These are phyloP conservation scores for Sclerotinia sclerotiorum DNA, from an alignment of 2,329 filamentous ascomycete species.

Conservation along the genomic window DNA sequence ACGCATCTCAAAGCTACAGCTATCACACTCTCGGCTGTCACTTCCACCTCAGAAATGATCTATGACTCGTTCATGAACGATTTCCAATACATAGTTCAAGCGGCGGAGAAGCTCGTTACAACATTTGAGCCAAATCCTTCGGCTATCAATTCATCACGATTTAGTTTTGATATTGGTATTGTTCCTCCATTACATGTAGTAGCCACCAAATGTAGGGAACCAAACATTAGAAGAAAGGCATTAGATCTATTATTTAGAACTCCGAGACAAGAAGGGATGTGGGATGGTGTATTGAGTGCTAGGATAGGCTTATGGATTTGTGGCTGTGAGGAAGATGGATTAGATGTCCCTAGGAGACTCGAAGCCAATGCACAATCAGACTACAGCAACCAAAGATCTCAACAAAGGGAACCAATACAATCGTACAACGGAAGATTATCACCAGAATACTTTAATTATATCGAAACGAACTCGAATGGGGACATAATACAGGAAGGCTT, in stretches of 20 bases:
- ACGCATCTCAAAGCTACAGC: conserved; percentile 27
- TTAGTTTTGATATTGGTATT: conserved; percentile 64
- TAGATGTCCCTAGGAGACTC: conserved; percentile 25
- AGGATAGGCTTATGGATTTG: conserved; percentile 36
- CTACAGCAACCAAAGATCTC: neutral
- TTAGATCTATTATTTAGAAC: conserved; percentile 59
- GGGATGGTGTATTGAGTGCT: conserved; percentile 49
- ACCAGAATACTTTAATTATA: neutral
- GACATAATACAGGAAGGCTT: neutral
- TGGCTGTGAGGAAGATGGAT: conserved; percentile 35
- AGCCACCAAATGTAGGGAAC: conserved; percentile 65
- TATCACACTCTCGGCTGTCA: conserved; percentile 30
- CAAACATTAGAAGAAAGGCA: conserved; percentile 56
- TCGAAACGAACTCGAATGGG: neutral
- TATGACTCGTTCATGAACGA: conserved; percentile 33
- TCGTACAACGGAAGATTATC: neutral
- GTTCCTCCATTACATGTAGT: conserved; percentile 64
- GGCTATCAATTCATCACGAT: conserved; percentile 45
- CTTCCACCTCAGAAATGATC: conserved; percentile 34
- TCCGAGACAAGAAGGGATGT: conserved; percentile 65
- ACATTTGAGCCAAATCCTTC: conserved; percentile 25
- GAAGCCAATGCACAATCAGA: neutral
- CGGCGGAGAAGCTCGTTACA: conserved; percentile 27
- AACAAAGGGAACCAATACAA: neutral
- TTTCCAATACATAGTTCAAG: conserved; percentile 35